Base-by-base conservation (phyloP, 352 stramenopile genomes). In the Pythium phragmiticola region DNA sequence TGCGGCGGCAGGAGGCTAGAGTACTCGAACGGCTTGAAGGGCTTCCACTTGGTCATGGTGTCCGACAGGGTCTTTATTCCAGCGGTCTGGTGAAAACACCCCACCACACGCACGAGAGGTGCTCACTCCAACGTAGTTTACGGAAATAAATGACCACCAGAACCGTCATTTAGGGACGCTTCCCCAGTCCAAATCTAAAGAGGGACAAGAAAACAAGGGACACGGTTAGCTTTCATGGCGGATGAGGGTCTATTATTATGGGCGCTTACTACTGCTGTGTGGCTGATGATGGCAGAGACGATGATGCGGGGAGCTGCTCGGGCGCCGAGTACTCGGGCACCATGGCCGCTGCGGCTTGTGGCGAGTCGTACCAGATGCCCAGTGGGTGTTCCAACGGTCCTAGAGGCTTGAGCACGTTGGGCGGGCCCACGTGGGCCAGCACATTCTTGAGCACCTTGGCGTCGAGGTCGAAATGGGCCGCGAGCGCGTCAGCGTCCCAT, bases 11-110 rank as follows among this genome's bases (percentile, higher is more conserved):
- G 73, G 53, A 92, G 70, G 28, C 84, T 79, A 70, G 87, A 70
- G 72, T 88, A 90, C 73, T 77, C 69, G 70, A 91, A 92, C 69
- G 81, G 82, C 70, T 90, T 87, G 69, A 92, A 94, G 30, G 85
- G 85, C 73, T 90, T 77, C 80, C 81, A 94, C 70, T 87, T 82
- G 78, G 78, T 92, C 77, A 87, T 92, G 56, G 33, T 80, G 39
- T 45, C 43, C 61, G 46, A 41, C 57, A 57, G 33, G 30, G 14
- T 63, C 28, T 56, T n/a, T 47, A 34, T 64, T 62, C 46, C 37
- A 57, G 53, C 37, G 53, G 54, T 61, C 52, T 48, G 60, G 26
- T 67, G 42, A 67, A 67, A 28, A 60, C 17, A 53, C 26, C 19
- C 49, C 54, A 65, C 57, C 56, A 70, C 63, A 65, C 52, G 51